phyloP scores from a whole-genome alignment of 768 basidiomycete genomes.

The Mycena galericulata region DNA sequence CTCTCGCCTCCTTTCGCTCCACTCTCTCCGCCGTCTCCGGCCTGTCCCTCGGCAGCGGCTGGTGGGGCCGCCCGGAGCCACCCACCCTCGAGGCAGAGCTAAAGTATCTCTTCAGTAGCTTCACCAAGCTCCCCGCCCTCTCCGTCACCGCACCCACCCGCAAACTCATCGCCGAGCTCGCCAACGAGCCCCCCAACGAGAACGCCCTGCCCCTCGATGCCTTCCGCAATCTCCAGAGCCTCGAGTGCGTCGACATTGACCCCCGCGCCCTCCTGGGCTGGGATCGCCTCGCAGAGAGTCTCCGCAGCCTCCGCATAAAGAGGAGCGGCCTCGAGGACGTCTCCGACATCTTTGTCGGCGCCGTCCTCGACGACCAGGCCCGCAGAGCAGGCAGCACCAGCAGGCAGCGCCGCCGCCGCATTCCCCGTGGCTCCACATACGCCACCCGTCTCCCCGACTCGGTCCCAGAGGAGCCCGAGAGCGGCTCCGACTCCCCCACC shows the following conservation, averaged over 20 bases:
- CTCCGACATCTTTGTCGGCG: constrained; percentile 78
- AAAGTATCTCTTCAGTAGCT: constrained; percentile 88
- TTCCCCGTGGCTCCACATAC: constrained; percentile 60
- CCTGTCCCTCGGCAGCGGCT: constrained; percentile 77
- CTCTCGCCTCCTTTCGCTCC: constrained; percentile 80
- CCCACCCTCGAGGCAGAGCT: constrained; percentile 78
- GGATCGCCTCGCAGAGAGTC: constrained; percentile 78
- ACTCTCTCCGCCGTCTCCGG: constrained; percentile 82
- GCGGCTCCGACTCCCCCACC: constrained; percentile 42
- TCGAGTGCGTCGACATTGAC: constrained; percentile 85
- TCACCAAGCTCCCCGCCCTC: constrained; percentile 90
- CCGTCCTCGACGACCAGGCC: constrained; percentile 83
- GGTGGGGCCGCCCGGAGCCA: constrained; percentile 76
- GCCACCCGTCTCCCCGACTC: constrained; percentile 66
- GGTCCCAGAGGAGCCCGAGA: constrained; percentile 61
- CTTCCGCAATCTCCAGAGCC: constrained; percentile 86
- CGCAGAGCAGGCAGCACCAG: constrained; percentile 68
- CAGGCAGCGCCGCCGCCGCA: constrained; percentile 58
- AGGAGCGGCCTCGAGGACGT: constrained; percentile 88
- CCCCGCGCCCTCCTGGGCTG: constrained; percentile 86
- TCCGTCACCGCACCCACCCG: constrained; percentile 72
- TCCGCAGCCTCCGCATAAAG: constrained; percentile 80
- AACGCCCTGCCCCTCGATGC: constrained; percentile 84
- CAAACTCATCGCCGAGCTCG: constrained; percentile 75
- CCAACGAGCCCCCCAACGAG: constrained; percentile 74